phyloP scores from a whole-genome alignment of 768 basidiomycete genomes.

The Leccinum disarticulatum region DNA sequence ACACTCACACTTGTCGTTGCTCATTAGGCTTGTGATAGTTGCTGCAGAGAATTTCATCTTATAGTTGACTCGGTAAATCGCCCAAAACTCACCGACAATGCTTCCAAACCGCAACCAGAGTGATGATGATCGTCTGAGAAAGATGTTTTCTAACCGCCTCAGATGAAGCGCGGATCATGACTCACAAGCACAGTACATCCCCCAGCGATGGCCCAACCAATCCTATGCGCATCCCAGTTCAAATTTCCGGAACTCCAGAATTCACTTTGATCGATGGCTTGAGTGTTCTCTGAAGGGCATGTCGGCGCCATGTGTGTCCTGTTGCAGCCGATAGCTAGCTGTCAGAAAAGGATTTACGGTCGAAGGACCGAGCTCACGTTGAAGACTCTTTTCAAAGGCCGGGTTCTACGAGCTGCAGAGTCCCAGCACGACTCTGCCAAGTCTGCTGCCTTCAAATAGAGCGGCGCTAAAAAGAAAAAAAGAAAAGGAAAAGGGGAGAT shows the following conservation, averaged over 20 bases:
- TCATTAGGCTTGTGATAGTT: slow-evolving; percentile 70
- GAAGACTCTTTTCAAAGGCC: background rate
- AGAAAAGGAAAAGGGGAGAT: background rate
- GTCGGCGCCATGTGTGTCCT: slow-evolving; percentile 22
- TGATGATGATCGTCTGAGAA: slow-evolving; percentile 59
- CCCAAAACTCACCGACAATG: slow-evolving; percentile 59
- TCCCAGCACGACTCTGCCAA: background rate
- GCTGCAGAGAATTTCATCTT: slow-evolving; percentile 34
- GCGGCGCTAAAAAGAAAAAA: background rate
- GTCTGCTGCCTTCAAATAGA: background rate
- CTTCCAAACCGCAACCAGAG: slow-evolving; percentile 50
- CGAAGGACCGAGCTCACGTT: background rate
- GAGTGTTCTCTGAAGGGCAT: slow-evolving; percentile 55
- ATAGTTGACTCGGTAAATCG: background rate
- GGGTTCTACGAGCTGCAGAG: background rate
- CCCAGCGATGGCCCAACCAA: slow-evolving; percentile 75
- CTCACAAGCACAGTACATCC: slow-evolving; percentile 55
- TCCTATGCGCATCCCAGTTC: slow-evolving; percentile 62
- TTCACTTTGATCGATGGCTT: slow-evolving; percentile 51
- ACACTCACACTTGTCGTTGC: slow-evolving; percentile 76
- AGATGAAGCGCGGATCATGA: slow-evolving; percentile 10
- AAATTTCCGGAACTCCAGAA: slow-evolving; percentile 59
- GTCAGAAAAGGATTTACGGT: background rate
- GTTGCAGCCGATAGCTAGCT: background rate
- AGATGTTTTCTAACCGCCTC: background rate